These are phyloP conservation scores for Nemania bipapillata DNA, from an alignment of 2,329 filamentous ascomycete species.

Conservation along the genomic window DNA sequence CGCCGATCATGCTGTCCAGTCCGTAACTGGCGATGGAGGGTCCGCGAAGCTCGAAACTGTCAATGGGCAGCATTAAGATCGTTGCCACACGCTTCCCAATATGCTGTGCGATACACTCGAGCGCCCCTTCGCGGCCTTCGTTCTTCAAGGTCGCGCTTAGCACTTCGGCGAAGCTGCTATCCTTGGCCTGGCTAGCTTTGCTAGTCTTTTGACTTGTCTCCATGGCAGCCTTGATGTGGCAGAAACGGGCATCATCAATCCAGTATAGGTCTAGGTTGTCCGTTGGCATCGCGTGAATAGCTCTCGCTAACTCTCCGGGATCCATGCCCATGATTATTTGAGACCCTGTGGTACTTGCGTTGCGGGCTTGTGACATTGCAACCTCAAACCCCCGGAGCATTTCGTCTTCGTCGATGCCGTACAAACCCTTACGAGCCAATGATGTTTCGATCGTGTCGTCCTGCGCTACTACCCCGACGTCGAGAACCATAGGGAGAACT, in stretches of 20 bases:
- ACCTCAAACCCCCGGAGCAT: conserved; percentile 46
- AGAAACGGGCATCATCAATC: conserved; percentile 45
- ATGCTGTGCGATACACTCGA: conserved; percentile 36
- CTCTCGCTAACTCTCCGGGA: conserved; percentile 37
- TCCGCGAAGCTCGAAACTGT: conserved; percentile 38
- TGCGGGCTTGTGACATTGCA: too few species aligned
- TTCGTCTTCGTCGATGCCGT: conserved; percentile 49
- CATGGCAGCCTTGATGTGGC: too few species aligned
- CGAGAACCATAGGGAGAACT: conserved; percentile 44
- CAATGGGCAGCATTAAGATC: conserved; percentile 44
- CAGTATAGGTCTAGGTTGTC: conserved; percentile 49
- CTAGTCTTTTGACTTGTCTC: too few species aligned
- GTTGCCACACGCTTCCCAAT: conserved; percentile 40
- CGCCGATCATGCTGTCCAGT: conserved; percentile 54
- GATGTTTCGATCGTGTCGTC: conserved; percentile 41
- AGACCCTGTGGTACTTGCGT: too few species aligned
- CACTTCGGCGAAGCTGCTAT: conserved; percentile 18
- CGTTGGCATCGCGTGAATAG: too few species aligned
- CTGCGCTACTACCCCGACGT: conserved; percentile 43
- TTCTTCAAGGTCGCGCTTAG: too few species aligned
- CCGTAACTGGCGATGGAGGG: conserved; percentile 51
- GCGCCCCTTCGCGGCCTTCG: too few species aligned
- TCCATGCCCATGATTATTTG: conserved; percentile 44
- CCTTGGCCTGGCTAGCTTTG: too few species aligned
- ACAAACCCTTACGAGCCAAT: conserved; percentile 46